Evolutionary conservation across 192 early-diverging fungal genomes (phyloP).

Genomic region (Funneliformis mosseae): DNA sequence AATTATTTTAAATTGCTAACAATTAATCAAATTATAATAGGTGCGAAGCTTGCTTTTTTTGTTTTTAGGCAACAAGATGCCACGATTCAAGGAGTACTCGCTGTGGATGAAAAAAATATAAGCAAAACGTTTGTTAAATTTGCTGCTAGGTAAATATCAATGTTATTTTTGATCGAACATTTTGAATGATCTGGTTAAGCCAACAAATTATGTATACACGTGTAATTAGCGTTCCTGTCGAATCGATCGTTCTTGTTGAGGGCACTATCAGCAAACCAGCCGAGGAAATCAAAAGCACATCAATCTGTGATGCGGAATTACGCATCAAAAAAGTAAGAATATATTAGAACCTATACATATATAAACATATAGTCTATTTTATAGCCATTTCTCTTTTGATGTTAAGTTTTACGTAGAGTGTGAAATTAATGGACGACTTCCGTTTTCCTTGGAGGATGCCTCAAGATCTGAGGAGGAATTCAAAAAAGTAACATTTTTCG

Average conservation of each 20-base stretch:
- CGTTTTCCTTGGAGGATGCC: constrained; percentile 93
- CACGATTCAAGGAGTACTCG: constrained; percentile 90
- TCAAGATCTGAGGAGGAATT: constrained; percentile 80
- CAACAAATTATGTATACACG: background rate
- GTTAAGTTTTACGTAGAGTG: constrained; percentile 65
- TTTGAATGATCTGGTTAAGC: background rate
- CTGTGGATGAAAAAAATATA: constrained; percentile 66
- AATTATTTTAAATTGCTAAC: background rate
- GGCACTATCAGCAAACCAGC: constrained; percentile 76
- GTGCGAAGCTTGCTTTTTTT: constrained; percentile 88
- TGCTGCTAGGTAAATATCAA: constrained; percentile 56
- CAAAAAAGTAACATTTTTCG: constrained; percentile 53
- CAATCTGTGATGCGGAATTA: constrained; percentile 91
- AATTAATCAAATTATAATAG: constrained; percentile 37
- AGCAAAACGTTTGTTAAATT: constrained; percentile 98
- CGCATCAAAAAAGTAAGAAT: constrained; percentile 68
- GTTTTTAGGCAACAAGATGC: constrained; percentile 82
- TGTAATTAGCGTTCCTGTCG: constrained; percentile 66
- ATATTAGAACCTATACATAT: constrained; percentile 5
- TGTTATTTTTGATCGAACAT: constrained; percentile 33
- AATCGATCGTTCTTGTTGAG: constrained; percentile 90
- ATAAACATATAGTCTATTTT: constrained; percentile 28
- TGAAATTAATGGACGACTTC: constrained; percentile 74
- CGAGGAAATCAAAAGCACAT: constrained; percentile 90
- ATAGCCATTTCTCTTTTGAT: constrained; percentile 10